Percentiles rank a stretch among this genome's conserved stretches.
phyloP scores from a whole-genome alignment of 345 rosid species.

The Brassica nigra region DNA sequence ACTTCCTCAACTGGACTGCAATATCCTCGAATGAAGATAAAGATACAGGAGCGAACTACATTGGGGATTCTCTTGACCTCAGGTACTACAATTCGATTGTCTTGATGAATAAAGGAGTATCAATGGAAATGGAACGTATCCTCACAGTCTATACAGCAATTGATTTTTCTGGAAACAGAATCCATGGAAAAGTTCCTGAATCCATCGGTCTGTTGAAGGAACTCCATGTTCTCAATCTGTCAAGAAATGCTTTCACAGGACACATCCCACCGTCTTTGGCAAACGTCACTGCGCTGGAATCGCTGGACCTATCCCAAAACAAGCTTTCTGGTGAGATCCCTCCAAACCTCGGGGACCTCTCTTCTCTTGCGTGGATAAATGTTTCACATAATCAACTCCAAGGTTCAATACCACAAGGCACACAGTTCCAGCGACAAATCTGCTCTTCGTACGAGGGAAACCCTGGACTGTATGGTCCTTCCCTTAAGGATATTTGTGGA shows the following conservation, averaged over 20 bases:
- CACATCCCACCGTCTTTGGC: too few relatives aligned
- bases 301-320: too few relatives aligned
- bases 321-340: too few relatives aligned
- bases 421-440: not conserved
- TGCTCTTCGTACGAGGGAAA: not conserved
- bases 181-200: not conserved
- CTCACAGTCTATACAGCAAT: not conserved
- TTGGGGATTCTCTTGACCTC: not conserved
- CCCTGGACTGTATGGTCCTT: not conserved
- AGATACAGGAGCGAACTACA: not conserved
- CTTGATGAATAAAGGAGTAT: not conserved
- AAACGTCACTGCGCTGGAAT: too few relatives aligned
- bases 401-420: not conserved
- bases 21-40: not conserved
- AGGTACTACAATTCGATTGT: not conserved
- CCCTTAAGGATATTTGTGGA: constrained; percentile 4
- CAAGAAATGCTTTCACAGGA: too few relatives aligned
- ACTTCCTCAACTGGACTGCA: not conserved
- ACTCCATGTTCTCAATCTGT: too few relatives aligned
- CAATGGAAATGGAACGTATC: not conserved
- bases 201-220: too few relatives aligned
- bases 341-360: too few relatives aligned
- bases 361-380: not conserved
- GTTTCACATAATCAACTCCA: not conserved
- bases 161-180: not conserved